These are phyloP conservation scores for Astrephomene gubernaculifera DNA, from an alignment of 139 green algal species.

Conservation along the genomic window DNA sequence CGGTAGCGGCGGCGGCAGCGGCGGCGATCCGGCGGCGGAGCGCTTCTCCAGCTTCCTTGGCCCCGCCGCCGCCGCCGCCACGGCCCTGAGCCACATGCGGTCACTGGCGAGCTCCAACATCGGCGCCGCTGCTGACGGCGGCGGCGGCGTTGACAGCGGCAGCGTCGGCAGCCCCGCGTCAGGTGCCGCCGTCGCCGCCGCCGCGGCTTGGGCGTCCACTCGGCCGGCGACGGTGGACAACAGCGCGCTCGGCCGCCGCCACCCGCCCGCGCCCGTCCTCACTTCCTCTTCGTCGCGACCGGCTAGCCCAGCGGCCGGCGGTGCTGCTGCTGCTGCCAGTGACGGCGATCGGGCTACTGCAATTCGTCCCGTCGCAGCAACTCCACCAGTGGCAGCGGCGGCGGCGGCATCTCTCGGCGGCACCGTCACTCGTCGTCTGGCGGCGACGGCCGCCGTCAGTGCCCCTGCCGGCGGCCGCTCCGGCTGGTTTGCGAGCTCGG, in stretches of 20 bases:
- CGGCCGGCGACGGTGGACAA: too few relatives aligned
- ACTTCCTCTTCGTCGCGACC: neutral
- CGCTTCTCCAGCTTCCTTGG: too few relatives aligned
- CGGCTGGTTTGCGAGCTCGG: neutral
- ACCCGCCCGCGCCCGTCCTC: neutral
- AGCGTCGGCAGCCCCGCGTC: neutral
- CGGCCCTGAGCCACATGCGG: neutral
- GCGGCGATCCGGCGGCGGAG: neutral
- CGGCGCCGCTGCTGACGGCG: neutral
- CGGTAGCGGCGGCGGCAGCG: neutral
- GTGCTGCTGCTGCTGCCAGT: neutral
- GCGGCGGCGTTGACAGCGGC: neutral
- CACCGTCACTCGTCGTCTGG: neutral
- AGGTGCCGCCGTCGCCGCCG: neutral
- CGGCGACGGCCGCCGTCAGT: too few relatives aligned
- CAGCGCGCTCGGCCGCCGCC: too few relatives aligned
- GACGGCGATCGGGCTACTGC: too few relatives aligned
- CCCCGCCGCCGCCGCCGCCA: neutral
- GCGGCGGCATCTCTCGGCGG: neutral
- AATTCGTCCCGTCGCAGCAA: too few relatives aligned
- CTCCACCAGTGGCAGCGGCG: neutral
- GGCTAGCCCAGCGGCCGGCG: neutral
- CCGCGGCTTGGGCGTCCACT: neutral
- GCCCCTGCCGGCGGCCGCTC: neutral
- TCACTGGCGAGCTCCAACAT: neutral